phyloP scores from a whole-genome alignment of 345 rosid species.

The Iberis pinnata region DNA sequence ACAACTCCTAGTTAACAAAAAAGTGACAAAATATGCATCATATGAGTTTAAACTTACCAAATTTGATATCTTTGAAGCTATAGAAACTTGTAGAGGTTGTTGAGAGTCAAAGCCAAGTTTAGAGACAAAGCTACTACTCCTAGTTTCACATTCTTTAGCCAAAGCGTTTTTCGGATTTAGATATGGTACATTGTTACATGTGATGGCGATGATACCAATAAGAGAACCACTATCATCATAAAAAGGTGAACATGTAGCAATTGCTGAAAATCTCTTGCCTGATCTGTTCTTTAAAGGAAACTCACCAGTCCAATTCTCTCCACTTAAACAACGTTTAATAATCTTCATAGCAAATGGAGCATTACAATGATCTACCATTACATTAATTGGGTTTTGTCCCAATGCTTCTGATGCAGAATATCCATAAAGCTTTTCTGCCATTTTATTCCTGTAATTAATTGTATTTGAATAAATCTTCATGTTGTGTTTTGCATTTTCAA shows the following conservation, averaged over 20 bases:
- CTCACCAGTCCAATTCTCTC: slow-evolving; percentile 88
- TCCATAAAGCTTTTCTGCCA: too few relatives aligned
- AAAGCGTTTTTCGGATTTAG: slow-evolving; percentile 34
- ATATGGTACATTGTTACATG: slow-evolving; percentile 50
- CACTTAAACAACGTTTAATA: slow-evolving; percentile 42
- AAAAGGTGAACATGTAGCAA: slow-evolving; percentile 68
- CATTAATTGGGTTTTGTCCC: too few relatives aligned
- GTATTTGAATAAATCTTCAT: too few relatives aligned
- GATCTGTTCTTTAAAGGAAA: slow-evolving; percentile 75
- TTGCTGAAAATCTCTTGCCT: slow-evolving; percentile 46
- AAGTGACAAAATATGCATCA: neutral
- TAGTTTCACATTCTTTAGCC: slow-evolving; percentile 41
- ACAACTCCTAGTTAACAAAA: too few relatives aligned
- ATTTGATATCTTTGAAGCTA: slow-evolving; percentile 81
- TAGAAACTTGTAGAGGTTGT: slow-evolving; percentile 78
- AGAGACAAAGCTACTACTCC: slow-evolving; percentile 42
- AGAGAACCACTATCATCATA: slow-evolving; percentile 63
- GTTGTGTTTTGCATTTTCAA: too few relatives aligned
- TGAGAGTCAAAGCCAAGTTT: slow-evolving; percentile 78
- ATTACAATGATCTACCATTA: neutral
- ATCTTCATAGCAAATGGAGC: slow-evolving; percentile 43
- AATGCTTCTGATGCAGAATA: too few relatives aligned
- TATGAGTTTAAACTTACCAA: slow-evolving; percentile 67
- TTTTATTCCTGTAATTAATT: too few relatives aligned
- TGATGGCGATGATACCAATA: slow-evolving; percentile 71